phyloP scores from a whole-genome alignment of 805 yeast genomes.

The Zygoascus biomembranicola region DNA sequence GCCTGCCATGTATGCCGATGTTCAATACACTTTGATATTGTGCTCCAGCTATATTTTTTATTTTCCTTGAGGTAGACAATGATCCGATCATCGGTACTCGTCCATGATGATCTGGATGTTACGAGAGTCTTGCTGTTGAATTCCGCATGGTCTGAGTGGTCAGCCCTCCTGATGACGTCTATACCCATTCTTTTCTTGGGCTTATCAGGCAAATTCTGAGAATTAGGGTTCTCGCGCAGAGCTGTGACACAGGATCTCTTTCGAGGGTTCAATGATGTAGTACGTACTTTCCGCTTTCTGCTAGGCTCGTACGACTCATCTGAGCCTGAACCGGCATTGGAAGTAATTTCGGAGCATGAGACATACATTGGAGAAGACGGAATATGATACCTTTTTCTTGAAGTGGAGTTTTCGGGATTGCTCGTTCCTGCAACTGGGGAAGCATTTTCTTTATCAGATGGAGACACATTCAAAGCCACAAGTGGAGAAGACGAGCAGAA shows the following conservation, averaged over 20 bases:
- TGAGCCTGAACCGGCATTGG: not conserved
- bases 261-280: not conserved
- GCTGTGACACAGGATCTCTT: not conserved
- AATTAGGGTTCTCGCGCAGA: not conserved
- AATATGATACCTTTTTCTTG: not conserved
- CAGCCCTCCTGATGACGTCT: not conserved
- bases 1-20: constrained; percentile 37
- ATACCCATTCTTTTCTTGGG: not conserved
- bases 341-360: not conserved
- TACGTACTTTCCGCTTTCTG: not conserved
- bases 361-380: not conserved
- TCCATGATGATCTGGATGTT: not conserved
- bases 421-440: not conserved
- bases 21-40: constrained; percentile 24
- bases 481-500: not conserved
- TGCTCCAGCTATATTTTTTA: constrained; percentile 32
- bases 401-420: not conserved
- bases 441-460: not conserved
- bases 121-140: not conserved
- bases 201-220: not conserved
- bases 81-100: not conserved
- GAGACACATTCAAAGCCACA: not conserved
- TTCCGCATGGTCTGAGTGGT: not conserved
- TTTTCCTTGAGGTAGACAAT: constrained; percentile 27
- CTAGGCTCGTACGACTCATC: not conserved